Evolutionary conservation across 176 grass and related monocot genomes (phyloP).

Genomic region (Phragmites australis): DNA sequence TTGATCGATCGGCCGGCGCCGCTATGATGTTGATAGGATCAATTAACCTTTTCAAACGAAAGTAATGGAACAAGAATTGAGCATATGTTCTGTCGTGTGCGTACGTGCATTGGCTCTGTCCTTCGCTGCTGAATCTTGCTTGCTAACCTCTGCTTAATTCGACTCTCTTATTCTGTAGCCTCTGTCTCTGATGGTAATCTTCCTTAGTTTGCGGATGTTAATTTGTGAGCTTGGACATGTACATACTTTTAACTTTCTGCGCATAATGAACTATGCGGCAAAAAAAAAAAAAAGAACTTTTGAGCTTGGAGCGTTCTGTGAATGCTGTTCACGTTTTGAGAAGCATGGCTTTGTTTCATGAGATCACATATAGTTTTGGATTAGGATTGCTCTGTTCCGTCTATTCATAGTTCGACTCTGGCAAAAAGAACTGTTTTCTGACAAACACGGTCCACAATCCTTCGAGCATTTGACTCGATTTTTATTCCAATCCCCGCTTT

Average conservation of each 20-base stretch:
- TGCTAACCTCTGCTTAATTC: constrained; percentile 28
- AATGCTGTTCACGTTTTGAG: not conserved
- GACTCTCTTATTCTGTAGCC: not conserved
- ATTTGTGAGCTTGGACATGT: not conserved
- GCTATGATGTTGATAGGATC: constrained; percentile 17
- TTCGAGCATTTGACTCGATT: not conserved
- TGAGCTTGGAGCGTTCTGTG: not conserved
- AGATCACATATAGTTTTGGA: not conserved
- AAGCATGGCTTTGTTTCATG: not conserved
- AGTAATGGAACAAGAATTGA: constrained; percentile 18
- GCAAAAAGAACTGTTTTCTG: constrained; percentile 2
- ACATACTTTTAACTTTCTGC: not conserved
- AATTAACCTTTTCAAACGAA: constrained; percentile 23
- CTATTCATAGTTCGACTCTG: not conserved
- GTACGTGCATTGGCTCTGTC: constrained; percentile 25
- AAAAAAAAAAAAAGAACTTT: not conserved
- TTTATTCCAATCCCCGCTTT: not conserved
- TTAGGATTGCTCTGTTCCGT: not conserved
- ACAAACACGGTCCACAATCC: not conserved
- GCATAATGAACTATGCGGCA: not conserved
- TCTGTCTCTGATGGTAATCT: constrained; percentile 12
- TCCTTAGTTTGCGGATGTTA: not conserved
- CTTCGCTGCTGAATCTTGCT: constrained; percentile 21
- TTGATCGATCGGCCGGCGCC: not conserved
- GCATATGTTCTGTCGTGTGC: constrained; percentile 16